Conservation (phyloP, 2,329 filamentous ascomycete genomes). For the Alternaria sp. region DNA sequence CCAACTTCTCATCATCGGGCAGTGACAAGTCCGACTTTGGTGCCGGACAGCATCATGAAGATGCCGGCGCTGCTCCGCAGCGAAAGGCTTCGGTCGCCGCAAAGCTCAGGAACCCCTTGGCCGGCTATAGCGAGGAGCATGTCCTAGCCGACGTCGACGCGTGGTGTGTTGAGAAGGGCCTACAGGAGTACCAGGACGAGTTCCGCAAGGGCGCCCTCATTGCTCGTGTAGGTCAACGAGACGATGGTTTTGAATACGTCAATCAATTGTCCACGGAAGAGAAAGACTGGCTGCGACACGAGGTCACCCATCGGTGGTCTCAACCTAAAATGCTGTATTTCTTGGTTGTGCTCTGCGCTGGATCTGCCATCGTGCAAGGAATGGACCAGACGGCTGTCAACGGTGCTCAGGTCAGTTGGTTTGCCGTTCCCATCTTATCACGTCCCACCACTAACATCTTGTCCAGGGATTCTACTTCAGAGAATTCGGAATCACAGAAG, state of each 20-base stretch:
- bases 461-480: slow-evolving; percentile 36
- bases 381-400: slow-evolving; percentile 46
- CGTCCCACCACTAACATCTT: background rate
- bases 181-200: slow-evolving; percentile 56
- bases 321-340: slow-evolving; percentile 71
- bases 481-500: slow-evolving; percentile 33
- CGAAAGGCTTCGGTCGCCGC: slow-evolving; percentile 33
- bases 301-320: slow-evolving; percentile 71
- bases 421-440: background rate
- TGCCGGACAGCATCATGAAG: slow-evolving; percentile 25
- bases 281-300: slow-evolving; percentile 62
- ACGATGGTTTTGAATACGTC: slow-evolving; percentile 57
- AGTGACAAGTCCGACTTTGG: slow-evolving; percentile 34
- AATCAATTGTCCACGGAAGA: slow-evolving; percentile 62
- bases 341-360: slow-evolving; percentile 70
- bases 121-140: slow-evolving; percentile 58
- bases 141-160: slow-evolving; percentile 62
- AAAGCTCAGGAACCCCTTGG: slow-evolving; percentile 61
- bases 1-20: slow-evolving; percentile 23
- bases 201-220: slow-evolving; percentile 61
- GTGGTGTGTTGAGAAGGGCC: slow-evolving; percentile 59
- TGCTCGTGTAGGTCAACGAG: slow-evolving; percentile 54
- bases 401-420: slow-evolving; percentile 32
- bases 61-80: slow-evolving; percentile 16
- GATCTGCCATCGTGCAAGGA: slow-evolving; percentile 72